Evolutionary conservation across 164 flowering plant species (phyloP), one percentile per base, ranked within the genome.

Genomic region (Magnolia sinica): DNA sequence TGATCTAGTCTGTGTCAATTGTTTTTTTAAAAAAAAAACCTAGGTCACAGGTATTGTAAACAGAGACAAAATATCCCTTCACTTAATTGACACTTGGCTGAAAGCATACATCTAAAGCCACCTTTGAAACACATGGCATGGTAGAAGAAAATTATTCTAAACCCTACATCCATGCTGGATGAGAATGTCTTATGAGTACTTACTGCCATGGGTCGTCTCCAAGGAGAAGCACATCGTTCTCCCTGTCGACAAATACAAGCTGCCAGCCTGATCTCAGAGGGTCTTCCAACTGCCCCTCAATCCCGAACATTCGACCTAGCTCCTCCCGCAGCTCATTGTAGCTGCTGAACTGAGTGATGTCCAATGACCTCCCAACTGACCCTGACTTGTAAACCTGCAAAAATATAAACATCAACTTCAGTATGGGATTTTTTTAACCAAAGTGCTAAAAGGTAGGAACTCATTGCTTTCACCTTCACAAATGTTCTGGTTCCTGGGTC

Each of bases 191-290:
- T 16, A 55, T 55, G 13, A 55, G 18, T 55, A 85, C 93, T 87
- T 84, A 93, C 98, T 89, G 90, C 98, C 98, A 93, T 1, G 97
- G 97, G 78, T 86, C 97, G 81, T 92, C 97, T 74, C 97, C 97
- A 84, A 92, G 92, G 89, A 92, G 97, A 87, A 92, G 94, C 16
- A 87, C 84, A 79, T 92, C 97, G 59, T 90, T 85, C 93, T 92
- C 97, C 89, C 91, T 86, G 96, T 92, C 96, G 24, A 92, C 96
- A 71, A 89, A 91, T 84, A 91, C 96, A 92, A 92, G 97, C 96
- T 92, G 94, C 97, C 97, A 92, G 92, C 96, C 97, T 90, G 95
- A 91, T 92, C 97, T 93, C 83, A 76, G 87, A 83, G 93, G 94
- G 89, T 88, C 88, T 74, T 90, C 96, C 74, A 92, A 79, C 74